These are phyloP conservation scores for Moringa oleifera DNA, from an alignment of 345 rosid genomes.

Conservation along the genomic window DNA sequence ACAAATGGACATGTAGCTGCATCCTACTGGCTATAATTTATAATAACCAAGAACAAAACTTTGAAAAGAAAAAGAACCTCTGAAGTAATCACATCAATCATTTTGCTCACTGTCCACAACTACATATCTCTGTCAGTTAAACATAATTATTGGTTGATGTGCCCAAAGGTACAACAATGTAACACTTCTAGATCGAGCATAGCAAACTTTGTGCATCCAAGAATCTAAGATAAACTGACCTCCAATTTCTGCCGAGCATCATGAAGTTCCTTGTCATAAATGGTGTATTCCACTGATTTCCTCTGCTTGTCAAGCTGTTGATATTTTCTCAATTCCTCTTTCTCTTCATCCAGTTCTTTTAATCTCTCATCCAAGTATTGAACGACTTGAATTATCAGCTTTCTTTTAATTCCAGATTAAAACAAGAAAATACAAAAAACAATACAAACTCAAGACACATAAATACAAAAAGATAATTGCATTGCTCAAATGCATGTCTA, in stretches of 20 bases:
- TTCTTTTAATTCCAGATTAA: slow-evolving; percentile 74
- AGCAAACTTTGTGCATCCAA: neutral
- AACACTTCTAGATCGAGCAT: neutral
- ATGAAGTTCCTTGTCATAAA: slow-evolving; percentile 91
- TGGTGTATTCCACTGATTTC: slow-evolving; percentile 88
- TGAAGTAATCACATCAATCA: too few relatives aligned
- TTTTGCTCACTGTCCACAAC: too few relatives aligned
- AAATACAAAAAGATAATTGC: neutral
- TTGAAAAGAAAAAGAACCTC: too few relatives aligned
- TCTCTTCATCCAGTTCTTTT: slow-evolving; percentile 94
- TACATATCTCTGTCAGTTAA: too few relatives aligned
- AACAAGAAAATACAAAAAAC: slow-evolving; percentile 6
- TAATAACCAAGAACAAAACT: too few relatives aligned
- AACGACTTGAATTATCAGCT: slow-evolving; percentile 97
- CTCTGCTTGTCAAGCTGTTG: slow-evolving; percentile 98
- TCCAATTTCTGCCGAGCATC: slow-evolving; percentile 72
- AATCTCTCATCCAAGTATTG: slow-evolving; percentile 93
- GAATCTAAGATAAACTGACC: too few relatives aligned
- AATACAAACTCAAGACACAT: neutral
- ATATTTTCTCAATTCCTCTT: slow-evolving; percentile 90
- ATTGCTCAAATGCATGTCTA: neutral
- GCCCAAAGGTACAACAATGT: neutral
- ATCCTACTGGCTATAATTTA: too few relatives aligned
- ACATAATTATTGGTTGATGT: neutral
- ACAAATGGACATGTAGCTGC: too few relatives aligned